Evolutionary conservation across 2,329 filamentous ascomycete genomes (phyloP).

Genomic region (Periglandula ipomoeae): DNA sequence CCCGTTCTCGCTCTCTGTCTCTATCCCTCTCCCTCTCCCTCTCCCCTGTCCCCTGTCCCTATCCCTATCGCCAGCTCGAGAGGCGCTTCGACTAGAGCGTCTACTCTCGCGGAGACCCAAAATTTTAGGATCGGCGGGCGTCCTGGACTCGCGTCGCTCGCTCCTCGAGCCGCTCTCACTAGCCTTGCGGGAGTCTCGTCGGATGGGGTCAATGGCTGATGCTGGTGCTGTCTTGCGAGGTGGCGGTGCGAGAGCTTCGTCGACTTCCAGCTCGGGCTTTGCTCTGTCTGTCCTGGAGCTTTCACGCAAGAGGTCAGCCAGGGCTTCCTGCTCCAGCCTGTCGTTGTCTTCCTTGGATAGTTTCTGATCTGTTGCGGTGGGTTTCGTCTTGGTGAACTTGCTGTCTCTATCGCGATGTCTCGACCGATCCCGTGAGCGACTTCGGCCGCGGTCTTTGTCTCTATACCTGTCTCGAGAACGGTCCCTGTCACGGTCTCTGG

Average conservation of each 20-base stretch:
- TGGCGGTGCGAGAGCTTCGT: constrained; percentile 45
- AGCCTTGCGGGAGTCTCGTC: constrained; percentile 32
- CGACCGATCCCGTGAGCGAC: constrained; percentile 22
- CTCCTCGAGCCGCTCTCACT: constrained; percentile 21
- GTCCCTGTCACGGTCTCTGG: constrained; percentile 22
- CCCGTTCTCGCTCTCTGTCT: background rate
- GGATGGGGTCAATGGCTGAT: constrained; percentile 50
- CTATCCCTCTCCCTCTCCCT: background rate
- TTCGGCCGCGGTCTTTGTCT: constrained; percentile 19
- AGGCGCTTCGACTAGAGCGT: constrained; percentile 23
- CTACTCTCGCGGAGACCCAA: constrained; percentile 17
- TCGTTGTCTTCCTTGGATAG: constrained; percentile 50
- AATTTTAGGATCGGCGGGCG: constrained; percentile 18
- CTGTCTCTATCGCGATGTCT: constrained; percentile 21
- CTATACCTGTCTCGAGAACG: constrained; percentile 21
- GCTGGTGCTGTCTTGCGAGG: constrained; percentile 42
- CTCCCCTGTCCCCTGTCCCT: background rate
- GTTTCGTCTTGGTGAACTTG: constrained; percentile 25
- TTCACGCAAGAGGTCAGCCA: constrained; percentile 50
- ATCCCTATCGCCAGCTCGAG: constrained; percentile 14
- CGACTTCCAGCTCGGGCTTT: constrained; percentile 46
- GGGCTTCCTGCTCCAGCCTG: constrained; percentile 46
- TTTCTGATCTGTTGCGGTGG: constrained; percentile 34
- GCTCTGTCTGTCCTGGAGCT: constrained; percentile 41
- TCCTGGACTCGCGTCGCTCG: constrained; percentile 23